Evolutionary conservation across 495 filamentous ascomycete species (phyloP), one percentile per base, ranked within the genome.

Genomic region (Corynascus novoguineensis): DNA sequence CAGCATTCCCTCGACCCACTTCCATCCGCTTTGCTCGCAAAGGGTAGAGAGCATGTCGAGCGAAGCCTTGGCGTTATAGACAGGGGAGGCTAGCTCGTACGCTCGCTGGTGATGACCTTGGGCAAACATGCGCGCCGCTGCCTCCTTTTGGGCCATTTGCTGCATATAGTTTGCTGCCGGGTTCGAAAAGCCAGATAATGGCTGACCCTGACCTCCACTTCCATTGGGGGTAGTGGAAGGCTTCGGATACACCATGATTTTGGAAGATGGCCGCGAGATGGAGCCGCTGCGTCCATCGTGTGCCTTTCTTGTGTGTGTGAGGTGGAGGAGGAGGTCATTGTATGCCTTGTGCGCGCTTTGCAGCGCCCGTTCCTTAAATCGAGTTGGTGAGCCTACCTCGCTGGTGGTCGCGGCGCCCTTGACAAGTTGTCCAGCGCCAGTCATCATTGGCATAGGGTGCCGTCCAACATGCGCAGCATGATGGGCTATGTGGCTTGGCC

Each of bases 1-100:
- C 22, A 97, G 75, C 80, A 98, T 95, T 15, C 95, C 93, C 69
- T 97, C 92, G 53, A 92, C 83, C 93, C 93, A 98, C 61, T 86
- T 82, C 90, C 92, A 96, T 15, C 80, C 81, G 66, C 90, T 92
- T 64, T 96, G 88, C 62, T 84, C 84, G 69, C 92, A 96, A 25
- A 96, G 73, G 60, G 83, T 83, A 28, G 84, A 87, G 11, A 98
- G 74, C 69, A 91, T 86, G 29, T 93, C 87, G 37, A 97, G 71
- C 32, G 90, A 87, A 15, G 81, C 77, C 50, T 76, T 81, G 2
- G 92, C 90, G 34, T 63, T 67, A n/a, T 68, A 57, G 64, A 78
- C 60, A 49, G 75, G 66, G 6, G 72, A 71, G 15, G 38, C 40
- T 35, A 59, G 40, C 12, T 70, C 62, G 17, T 52, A 60, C 7